phyloP scores from a whole-genome alignment of 2,329 filamentous ascomycete species.

The Conoideocrella luteorostrata region DNA sequence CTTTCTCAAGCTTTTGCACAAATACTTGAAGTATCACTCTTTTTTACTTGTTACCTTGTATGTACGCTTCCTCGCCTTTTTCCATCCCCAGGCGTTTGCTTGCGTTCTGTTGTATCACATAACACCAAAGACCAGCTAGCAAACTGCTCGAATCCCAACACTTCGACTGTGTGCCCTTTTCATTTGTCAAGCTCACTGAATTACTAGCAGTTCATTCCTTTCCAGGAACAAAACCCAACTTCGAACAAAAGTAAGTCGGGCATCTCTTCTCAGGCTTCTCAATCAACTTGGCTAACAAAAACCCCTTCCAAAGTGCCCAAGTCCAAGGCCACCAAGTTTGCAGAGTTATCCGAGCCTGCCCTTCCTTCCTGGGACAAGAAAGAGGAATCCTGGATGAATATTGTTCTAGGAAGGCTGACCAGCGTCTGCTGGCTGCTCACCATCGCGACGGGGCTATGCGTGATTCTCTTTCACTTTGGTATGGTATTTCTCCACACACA shows the following conservation, averaged over 20 bases:
- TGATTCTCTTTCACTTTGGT: constrained; percentile 5
- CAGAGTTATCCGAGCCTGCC: background rate
- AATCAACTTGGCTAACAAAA: background rate
- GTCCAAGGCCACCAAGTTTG: background rate
- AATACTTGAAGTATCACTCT: background rate
- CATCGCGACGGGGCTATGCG: background rate
- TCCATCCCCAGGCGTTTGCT: constrained; percentile 4
- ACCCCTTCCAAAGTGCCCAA: constrained; percentile 5
- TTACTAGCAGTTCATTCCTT: background rate
- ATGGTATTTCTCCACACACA: background rate
- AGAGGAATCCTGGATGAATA: constrained; percentile 1
- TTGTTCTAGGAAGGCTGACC: constrained; percentile 3
- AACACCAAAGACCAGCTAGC: constrained; percentile 3
- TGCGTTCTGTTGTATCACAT: constrained; percentile 1
- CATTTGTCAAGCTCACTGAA: background rate
- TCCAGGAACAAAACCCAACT: background rate
- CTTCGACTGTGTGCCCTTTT: background rate
- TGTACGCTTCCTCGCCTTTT: background rate
- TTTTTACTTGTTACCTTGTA: background rate
- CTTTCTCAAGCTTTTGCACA: background rate
- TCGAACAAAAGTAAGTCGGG: background rate
- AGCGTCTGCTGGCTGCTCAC: constrained; percentile 7
- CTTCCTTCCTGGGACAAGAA: constrained; percentile 1
- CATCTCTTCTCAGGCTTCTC: background rate
- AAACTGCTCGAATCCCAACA: constrained; percentile 2